phyloP scores from a whole-genome alignment of 1,284 basidiomycete species.

The Schizophyllum commune region DNA sequence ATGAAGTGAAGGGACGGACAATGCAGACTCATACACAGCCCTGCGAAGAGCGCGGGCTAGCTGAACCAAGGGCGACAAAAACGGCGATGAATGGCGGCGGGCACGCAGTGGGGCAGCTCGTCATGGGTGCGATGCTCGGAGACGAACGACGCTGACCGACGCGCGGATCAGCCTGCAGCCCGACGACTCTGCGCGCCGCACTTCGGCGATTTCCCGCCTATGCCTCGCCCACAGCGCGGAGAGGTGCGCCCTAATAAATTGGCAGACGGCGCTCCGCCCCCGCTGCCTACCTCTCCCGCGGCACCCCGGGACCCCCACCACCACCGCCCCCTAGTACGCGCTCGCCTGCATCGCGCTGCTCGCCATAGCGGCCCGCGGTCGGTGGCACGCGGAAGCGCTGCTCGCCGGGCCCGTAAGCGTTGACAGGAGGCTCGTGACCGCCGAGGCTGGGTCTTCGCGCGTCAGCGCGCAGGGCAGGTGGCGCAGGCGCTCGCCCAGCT shows the following conservation, averaged over 20 bases:
- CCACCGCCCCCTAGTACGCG: not conserved
- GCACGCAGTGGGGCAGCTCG: not conserved
- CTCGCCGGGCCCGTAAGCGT: not conserved
- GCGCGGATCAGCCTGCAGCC: not conserved
- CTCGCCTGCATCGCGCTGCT: not conserved
- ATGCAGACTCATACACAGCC: not conserved
- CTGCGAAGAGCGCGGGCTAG: not conserved
- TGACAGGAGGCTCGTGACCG: not conserved
- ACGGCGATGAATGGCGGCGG: not conserved
- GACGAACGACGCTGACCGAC: not conserved
- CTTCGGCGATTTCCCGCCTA: not conserved
- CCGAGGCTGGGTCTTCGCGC: not conserved
- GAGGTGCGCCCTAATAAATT: not conserved
- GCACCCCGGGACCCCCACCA: not conserved
- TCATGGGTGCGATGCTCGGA: not conserved
- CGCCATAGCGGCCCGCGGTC: not conserved
- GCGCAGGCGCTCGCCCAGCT: slow-evolving; percentile 12
- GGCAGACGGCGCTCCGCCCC: not conserved
- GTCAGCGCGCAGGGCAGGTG: not conserved
- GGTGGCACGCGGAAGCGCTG: not conserved
- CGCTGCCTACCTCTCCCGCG: not conserved
- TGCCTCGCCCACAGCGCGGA: not conserved
- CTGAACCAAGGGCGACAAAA: not conserved
- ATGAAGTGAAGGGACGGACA: not conserved
- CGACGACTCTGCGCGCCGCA: not conserved